A percentile compares a stretch with the other conserved stretches of the same genome.
phyloP scores from a whole-genome alignment of 306 rosid genomes.

The Lagenaria siceraria region DNA sequence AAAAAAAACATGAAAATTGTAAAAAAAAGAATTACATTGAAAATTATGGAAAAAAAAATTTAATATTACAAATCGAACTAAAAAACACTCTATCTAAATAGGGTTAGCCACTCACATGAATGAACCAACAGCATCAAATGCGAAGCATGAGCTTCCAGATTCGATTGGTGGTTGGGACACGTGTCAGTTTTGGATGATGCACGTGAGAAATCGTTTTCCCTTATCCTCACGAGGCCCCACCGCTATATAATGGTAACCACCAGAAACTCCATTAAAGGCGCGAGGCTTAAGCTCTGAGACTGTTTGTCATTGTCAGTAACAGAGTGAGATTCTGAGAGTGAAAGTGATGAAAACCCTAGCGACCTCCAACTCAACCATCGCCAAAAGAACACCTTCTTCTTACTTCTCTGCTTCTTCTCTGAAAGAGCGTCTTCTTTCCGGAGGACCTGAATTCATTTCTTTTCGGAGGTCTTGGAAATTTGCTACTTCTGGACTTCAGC shows the following conservation, averaged over 20 bases:
- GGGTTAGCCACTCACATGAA: no score
- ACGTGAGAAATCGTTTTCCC: background rate
- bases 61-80: no score
- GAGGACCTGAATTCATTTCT: background rate
- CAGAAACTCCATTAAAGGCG: background rate
- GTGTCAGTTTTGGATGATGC: background rate
- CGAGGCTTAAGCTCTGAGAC: background rate
- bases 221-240: background rate
- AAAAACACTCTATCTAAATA: no score
- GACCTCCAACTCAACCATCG: background rate
- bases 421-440: background rate
- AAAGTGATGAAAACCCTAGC: conserved; percentile 8
- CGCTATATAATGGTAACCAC: background rate
- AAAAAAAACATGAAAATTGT: no score
- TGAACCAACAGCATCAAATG: background rate
- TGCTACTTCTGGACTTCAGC: background rate
- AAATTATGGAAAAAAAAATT: no score
- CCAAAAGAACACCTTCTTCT: background rate
- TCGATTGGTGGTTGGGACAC: background rate
- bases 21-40: no score
- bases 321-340: background rate
- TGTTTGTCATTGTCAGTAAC: background rate
- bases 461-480: background rate
- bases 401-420: background rate
- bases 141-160: background rate